Evolutionary conservation across 169 alveolate species (phyloP).

Genomic region (Hepatocystis sp.): DNA sequence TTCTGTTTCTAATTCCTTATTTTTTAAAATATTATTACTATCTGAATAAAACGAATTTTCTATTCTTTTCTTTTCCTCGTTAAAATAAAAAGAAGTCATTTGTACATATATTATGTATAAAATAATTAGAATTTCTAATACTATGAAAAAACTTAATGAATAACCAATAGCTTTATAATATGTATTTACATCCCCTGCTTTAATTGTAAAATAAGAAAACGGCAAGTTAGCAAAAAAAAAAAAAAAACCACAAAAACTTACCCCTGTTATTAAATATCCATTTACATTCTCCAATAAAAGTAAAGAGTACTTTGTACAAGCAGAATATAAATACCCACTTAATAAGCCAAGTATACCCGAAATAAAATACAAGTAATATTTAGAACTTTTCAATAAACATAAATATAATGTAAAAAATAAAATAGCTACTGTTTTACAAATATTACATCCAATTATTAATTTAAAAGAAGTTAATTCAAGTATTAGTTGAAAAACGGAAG

Average conservation of each 20-base stretch:
- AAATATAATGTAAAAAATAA: constrained; percentile 2
- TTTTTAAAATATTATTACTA: too few relatives aligned
- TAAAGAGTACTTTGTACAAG: constrained; percentile 46
- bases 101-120: constrained; percentile 12
- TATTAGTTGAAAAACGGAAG: constrained; percentile 28
- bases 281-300: constrained; percentile 11
- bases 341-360: constrained; percentile 30
- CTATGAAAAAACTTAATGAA: constrained; percentile 13
- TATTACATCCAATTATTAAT: constrained; percentile 21
- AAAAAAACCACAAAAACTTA: constrained; percentile 46
- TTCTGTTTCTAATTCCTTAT: too few relatives aligned
- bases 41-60: background rate
- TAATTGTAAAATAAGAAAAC: constrained; percentile 40
- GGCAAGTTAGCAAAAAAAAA: constrained; percentile 18
- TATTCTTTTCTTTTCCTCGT: constrained; percentile 15
- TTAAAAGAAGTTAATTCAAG: constrained; percentile 51
- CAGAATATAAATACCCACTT: constrained; percentile 52
- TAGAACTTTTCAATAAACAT: constrained; percentile 32
- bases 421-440: constrained; percentile 8
- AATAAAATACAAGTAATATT: constrained; percentile 18
- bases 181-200: constrained; percentile 24
- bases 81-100: constrained; percentile 18
- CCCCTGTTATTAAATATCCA: constrained; percentile 44
- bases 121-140: constrained; percentile 3
- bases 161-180: constrained; percentile 28